Evolutionary conservation across 2,329 filamentous ascomycete species (phyloP).

Genomic region (Botrytis tulipae): DNA sequence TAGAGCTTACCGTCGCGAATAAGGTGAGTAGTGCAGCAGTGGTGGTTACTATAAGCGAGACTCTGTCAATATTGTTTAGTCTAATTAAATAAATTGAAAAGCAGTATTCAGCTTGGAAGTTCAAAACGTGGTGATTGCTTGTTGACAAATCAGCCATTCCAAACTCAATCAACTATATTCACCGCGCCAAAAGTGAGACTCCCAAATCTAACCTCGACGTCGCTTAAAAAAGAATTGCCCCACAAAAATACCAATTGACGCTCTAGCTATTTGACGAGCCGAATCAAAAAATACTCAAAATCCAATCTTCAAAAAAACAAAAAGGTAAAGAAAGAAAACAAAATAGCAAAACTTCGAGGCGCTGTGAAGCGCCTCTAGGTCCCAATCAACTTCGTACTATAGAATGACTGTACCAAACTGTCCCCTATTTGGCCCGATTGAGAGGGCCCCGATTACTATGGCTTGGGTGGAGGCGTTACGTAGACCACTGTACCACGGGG

Average conservation of each 20-base stretch:
- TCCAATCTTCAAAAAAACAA: not conserved
- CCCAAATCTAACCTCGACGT: not conserved
- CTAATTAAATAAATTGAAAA: not conserved
- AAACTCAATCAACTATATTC: not conserved
- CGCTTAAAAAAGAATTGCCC: not conserved
- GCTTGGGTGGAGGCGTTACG: not conserved
- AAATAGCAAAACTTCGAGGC: not conserved
- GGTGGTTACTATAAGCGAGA: not conserved
- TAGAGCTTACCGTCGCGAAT: not conserved
- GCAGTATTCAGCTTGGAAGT: too few species aligned
- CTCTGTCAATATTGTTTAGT: not conserved
- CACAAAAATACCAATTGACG: not conserved
- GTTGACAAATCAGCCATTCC: rapidly evolving
- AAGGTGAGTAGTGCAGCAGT: too few species aligned
- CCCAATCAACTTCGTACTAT: not conserved
- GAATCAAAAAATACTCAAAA: not conserved
- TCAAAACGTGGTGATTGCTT: not conserved
- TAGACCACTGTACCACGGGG: not conserved
- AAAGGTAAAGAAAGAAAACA: not conserved
- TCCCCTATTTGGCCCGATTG: not conserved
- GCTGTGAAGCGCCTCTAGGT: not conserved
- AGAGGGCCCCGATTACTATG: not conserved
- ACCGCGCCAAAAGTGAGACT: not conserved
- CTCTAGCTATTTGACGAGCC: not conserved
- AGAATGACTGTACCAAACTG: constrained; percentile 1